phyloP scores from a whole-genome alignment of 257 asterid genomes.

The Phtheirospermum japonicum region DNA sequence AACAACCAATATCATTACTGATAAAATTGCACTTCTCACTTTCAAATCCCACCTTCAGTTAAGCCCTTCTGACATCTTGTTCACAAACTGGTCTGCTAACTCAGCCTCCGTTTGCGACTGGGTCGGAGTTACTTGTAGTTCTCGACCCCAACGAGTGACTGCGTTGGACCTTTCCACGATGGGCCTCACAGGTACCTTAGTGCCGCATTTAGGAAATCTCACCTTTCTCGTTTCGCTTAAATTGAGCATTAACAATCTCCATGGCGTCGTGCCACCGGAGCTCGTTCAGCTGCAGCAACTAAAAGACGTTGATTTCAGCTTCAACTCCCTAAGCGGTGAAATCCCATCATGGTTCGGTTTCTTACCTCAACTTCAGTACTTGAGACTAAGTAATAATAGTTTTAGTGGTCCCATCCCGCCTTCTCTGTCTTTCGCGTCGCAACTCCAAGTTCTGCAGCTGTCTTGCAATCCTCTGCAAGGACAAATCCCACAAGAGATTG shows the following conservation, averaged over 20 bases:
- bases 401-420: conserved; percentile 21
- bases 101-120: not conserved
- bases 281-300: not conserved
- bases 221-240: not conserved
- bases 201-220: not conserved
- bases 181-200: not conserved
- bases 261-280: not conserved
- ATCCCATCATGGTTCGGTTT: not conserved
- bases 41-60: not conserved
- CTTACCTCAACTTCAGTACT: not conserved
- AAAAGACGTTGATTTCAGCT: not conserved
- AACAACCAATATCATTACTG: not conserved
- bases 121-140: not conserved
- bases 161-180: not conserved
- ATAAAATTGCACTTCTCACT: not conserved
- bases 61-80: not conserved
- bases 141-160: not conserved
- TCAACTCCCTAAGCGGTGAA: not conserved
- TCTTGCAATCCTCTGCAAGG: conserved; percentile 17
- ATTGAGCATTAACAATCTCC: not conserved
- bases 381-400: conserved; percentile 23
- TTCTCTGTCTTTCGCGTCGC: conserved; percentile 24
- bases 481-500: not conserved
- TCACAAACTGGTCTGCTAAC: not conserved
- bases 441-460: conserved; percentile 18